These are phyloP conservation scores for Leccinum pellstonianum DNA, from an alignment of 768 basidiomycete species.

Conservation along the genomic window DNA sequence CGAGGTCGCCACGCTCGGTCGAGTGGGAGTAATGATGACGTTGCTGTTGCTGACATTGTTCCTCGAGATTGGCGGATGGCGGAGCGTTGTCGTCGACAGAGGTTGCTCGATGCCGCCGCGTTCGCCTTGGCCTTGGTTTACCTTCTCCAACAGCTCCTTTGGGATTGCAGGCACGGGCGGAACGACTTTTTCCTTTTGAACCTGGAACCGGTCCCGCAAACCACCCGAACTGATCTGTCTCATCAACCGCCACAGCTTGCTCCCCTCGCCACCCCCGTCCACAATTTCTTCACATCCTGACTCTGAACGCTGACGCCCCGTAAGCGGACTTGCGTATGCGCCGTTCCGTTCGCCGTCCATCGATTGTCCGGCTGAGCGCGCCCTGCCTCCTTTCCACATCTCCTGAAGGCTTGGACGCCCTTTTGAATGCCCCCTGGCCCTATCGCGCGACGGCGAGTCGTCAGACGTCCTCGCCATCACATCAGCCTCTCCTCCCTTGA, in stretches of 20 bases:
- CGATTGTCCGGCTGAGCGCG: slow-evolving; percentile 12
- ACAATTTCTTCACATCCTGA: slow-evolving; percentile 12
- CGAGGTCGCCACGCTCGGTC: slow-evolving; percentile 49
- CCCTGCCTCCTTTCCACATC: slow-evolving; percentile 7
- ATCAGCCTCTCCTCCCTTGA: background rate
- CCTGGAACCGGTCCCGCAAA: slow-evolving; percentile 49
- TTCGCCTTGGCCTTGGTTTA: slow-evolving; percentile 1
- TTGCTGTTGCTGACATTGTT: background rate
- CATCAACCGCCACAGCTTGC: slow-evolving; percentile 65
- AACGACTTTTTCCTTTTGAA: slow-evolving; percentile 23
- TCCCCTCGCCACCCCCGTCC: slow-evolving; percentile 29
- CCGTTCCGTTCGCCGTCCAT: slow-evolving; percentile 19
- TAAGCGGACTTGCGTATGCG: slow-evolving; percentile 13
- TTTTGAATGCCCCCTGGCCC: slow-evolving; percentile 14
- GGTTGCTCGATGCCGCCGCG: slow-evolving; percentile 4
- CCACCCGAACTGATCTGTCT: slow-evolving; percentile 67
- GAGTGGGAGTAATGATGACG: slow-evolving; percentile 17
- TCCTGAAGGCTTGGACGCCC: slow-evolving; percentile 39
- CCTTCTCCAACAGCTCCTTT: slow-evolving; percentile 34
- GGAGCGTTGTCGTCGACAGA: slow-evolving; percentile 7
- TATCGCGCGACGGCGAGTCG: slow-evolving; percentile 24
- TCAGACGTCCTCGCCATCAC: slow-evolving; percentile 14
- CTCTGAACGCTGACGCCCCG: slow-evolving; percentile 6
- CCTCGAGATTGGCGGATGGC: slow-evolving; percentile 5
- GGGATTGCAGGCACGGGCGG: slow-evolving; percentile 66